These are phyloP conservation scores for Talaromyces sp. DNA, from an alignment of 2,329 filamentous ascomycete genomes.

Conservation along the genomic window DNA sequence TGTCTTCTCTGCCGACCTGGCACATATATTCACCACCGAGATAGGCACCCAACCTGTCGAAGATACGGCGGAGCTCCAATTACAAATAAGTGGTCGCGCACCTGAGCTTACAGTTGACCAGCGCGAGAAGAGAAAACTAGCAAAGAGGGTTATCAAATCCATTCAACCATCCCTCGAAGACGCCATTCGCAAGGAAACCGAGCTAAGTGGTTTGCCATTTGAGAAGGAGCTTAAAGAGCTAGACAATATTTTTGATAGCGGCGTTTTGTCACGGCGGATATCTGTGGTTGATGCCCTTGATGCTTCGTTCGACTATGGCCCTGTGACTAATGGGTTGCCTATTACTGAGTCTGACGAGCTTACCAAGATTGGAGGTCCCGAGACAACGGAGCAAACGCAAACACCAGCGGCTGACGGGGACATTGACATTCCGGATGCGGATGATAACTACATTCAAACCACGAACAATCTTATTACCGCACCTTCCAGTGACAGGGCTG, in stretches of 20 bases:
- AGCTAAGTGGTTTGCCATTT: constrained; percentile 66
- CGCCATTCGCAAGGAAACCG: constrained; percentile 75
- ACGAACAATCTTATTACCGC: constrained; percentile 13
- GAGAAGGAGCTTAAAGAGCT: constrained; percentile 70
- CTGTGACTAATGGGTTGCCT: constrained; percentile 33
- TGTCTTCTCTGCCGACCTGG: constrained; percentile 58
- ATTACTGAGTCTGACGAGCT: constrained; percentile 23
- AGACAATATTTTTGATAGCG: constrained; percentile 67
- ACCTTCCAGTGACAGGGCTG: constrained; percentile 16
- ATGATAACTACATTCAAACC: constrained; percentile 12
- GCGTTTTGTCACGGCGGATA: constrained; percentile 54
- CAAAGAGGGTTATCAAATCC: constrained; percentile 81
- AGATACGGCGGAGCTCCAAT: constrained; percentile 47
- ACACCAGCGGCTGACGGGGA: constrained; percentile 20
- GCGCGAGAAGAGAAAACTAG: constrained; percentile 77
- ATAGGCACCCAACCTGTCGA: constrained; percentile 49
- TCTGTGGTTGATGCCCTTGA: constrained; percentile 43
- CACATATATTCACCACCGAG: constrained; percentile 53
- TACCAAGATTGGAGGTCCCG: constrained; percentile 15
- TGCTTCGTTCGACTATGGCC: constrained; percentile 44
- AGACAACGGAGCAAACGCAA: constrained; percentile 23
- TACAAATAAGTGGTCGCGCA: constrained; percentile 48
- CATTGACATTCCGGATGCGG: constrained; percentile 19
- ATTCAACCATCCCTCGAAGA: constrained; percentile 74
- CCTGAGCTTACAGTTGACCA: constrained; percentile 58